A percentile compares a stretch with the other conserved stretches of the same genome.
Evolutionary conservation across 140 eudicot genomes (phyloP).

Genomic region (Stevia rebaudiana): DNA sequence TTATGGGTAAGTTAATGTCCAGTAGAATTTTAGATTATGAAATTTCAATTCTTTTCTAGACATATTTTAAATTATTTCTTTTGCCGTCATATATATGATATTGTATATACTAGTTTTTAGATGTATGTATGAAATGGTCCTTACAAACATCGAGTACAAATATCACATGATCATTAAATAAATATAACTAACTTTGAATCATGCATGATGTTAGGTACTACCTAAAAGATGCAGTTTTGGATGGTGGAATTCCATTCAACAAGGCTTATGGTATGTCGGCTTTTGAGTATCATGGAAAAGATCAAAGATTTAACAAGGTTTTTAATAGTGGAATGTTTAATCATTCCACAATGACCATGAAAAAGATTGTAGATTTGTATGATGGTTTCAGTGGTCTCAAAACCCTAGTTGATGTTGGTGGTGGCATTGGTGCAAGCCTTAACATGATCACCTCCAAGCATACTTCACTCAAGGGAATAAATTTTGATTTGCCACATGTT

Average conservation of each 20-base stretch:
- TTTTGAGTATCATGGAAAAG: constrained; percentile 79
- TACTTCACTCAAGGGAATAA: constrained; percentile 74
- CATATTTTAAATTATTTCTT: too few relatives aligned
- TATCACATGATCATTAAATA: too few relatives aligned
- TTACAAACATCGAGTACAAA: too few relatives aligned
- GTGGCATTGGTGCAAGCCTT: constrained; percentile 83
- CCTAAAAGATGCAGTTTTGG: constrained; percentile 80
- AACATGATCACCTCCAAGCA: constrained; percentile 63
- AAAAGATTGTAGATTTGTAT: constrained; percentile 67
- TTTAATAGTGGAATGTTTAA: constrained; percentile 77
- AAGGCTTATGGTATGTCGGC: constrained; percentile 90
- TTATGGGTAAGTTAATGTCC: too few relatives aligned
- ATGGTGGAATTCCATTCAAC: constrained; percentile 91
- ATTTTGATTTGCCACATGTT: constrained; percentile 89
- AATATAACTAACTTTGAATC: too few relatives aligned
- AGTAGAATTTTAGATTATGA: too few relatives aligned
- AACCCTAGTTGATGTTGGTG: constrained; percentile 85
- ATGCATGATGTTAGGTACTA: constrained; percentile 48
- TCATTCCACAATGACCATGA: constrained; percentile 75
- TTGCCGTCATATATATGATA: too few relatives aligned
- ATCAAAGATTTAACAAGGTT: constrained; percentile 68
- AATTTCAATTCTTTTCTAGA: too few relatives aligned
- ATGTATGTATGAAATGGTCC: too few relatives aligned
- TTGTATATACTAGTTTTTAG: too few relatives aligned
- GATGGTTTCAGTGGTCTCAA: constrained; percentile 66